phyloP scores from a whole-genome alignment of 2,329 filamentous ascomycete genomes.

The Botrytis pseudocinerea region DNA sequence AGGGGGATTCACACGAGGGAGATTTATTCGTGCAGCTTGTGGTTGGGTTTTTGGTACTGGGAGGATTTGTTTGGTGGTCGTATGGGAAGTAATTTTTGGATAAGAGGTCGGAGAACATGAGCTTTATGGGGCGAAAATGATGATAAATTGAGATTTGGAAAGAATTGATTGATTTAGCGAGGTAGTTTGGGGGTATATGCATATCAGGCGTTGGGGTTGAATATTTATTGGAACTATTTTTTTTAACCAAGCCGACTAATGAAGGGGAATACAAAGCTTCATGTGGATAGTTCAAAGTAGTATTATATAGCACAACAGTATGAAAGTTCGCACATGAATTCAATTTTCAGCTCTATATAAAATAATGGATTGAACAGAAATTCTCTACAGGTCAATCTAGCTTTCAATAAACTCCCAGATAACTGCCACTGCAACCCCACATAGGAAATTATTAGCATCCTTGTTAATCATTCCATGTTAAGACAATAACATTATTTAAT shows the following conservation, averaged over 20 bases:
- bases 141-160: not conserved
- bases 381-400: rapidly evolving
- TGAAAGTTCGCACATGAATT: not conserved
- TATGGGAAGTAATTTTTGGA: not conserved
- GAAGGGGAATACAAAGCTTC: not conserved
- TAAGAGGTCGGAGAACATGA: too few species aligned
- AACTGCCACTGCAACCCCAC: too few species aligned
- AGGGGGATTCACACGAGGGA: not conserved
- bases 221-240: not conserved
- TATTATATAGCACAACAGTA: not conserved
- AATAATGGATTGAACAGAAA: too few species aligned
- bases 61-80: slow-evolving; percentile 4
- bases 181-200: not conserved
- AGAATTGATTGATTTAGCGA: not conserved
- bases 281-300: not conserved
- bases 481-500: too few species aligned
- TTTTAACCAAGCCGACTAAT: not conserved
- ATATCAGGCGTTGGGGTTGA: not conserved
- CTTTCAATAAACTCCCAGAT: not conserved
- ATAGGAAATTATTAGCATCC: too few species aligned
- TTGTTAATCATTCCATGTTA: too few species aligned
- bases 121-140: too few species aligned
- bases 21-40: not conserved
- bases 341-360: too few species aligned
- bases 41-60: not conserved